Conservation (phyloP, 768 basidiomycete species). For the Rhodotorula babjevae region DNA sequence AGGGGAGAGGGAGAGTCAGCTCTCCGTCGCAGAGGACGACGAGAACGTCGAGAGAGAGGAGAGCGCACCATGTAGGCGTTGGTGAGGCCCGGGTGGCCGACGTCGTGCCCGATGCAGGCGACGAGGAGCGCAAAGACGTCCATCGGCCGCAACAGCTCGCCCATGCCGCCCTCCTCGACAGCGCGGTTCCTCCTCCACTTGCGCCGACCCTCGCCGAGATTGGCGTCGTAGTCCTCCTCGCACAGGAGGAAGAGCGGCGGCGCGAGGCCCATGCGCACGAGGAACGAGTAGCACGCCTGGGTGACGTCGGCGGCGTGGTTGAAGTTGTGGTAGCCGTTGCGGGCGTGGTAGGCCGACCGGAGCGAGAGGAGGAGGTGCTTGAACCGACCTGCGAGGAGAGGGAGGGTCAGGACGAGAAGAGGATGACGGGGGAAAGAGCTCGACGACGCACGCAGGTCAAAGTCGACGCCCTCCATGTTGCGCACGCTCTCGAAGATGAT, state of each 20-base stretch:
- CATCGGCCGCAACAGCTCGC: slow-evolving; percentile 52
- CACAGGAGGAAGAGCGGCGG: slow-evolving; percentile 69
- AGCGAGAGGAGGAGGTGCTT: slow-evolving; percentile 75
- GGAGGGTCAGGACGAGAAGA: slow-evolving; percentile 11
- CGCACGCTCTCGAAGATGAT: slow-evolving; percentile 82
- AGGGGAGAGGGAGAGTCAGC: neutral
- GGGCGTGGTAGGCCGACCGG: slow-evolving; percentile 80
- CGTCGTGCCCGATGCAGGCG: slow-evolving; percentile 95
- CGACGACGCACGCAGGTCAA: slow-evolving; percentile 45
- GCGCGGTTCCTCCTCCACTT: slow-evolving; percentile 42
- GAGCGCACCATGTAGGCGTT: slow-evolving; percentile 86
- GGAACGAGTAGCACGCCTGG: slow-evolving; percentile 82
- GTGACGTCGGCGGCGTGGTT: slow-evolving; percentile 94
- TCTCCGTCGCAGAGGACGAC: neutral
- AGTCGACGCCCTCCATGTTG: slow-evolving; percentile 62
- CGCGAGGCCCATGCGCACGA: slow-evolving; percentile 70
- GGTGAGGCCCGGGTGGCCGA: slow-evolving; percentile 90
- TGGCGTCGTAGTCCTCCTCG: slow-evolving; percentile 46
- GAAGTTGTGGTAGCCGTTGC: slow-evolving; percentile 96
- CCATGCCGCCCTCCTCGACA: slow-evolving; percentile 37
- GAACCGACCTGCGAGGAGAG: slow-evolving; percentile 60
- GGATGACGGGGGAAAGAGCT: too few species aligned
- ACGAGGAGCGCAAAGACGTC: slow-evolving; percentile 82
- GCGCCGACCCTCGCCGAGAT: slow-evolving; percentile 25
- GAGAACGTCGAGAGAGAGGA: neutral